These are phyloP conservation scores for Penicillium tannophilum DNA, from an alignment of 495 filamentous ascomycete species.

Conservation along the genomic window DNA sequence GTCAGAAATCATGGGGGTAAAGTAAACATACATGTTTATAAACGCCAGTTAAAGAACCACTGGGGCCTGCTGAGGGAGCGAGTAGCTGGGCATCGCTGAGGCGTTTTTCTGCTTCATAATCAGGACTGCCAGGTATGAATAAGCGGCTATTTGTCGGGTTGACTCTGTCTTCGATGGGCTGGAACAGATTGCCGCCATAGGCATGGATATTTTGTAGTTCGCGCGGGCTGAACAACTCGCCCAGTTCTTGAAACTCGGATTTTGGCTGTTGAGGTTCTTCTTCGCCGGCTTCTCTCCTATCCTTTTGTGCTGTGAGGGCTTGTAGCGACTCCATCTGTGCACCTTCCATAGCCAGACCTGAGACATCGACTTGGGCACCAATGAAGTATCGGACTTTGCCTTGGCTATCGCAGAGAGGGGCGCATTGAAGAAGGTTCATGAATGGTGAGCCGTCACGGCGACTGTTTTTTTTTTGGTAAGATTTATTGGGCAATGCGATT, in stretches of 20 bases:
- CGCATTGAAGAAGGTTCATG: conserved; percentile 65
- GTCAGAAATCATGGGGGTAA: not conserved
- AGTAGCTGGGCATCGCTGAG: conserved; percentile 20
- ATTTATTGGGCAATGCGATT: not conserved
- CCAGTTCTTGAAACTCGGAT: conserved; percentile 55
- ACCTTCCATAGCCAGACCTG: conserved; percentile 17
- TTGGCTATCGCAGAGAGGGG: conserved; percentile 48
- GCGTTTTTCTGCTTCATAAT: conserved; percentile 25
- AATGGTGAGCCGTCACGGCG: conserved; percentile 64
- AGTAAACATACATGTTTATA: conserved; percentile 47
- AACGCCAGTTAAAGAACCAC: conserved; percentile 39
- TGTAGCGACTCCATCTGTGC: conserved; percentile 18
- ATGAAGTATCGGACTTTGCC: conserved; percentile 19
- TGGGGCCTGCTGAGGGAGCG: conserved; percentile 5
- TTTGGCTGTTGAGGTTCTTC: conserved; percentile 10
- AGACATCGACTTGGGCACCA: conserved; percentile 20
- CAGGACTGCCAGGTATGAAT: conserved; percentile 10
- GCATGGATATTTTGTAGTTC: conserved; percentile 54
- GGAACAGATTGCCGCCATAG: conserved; percentile 36
- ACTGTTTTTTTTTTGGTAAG: conserved; percentile 28
- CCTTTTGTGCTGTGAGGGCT: not conserved
- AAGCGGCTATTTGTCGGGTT: conserved; percentile 10
- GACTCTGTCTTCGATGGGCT: conserved; percentile 19
- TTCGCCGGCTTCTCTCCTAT: not conserved
- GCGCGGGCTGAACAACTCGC: conserved; percentile 57